Evolutionary conservation across 1,139 yeast species (phyloP), one percentile per base, ranked within the genome.

Genomic region (Lodderomyces oxycetoniae): DNA sequence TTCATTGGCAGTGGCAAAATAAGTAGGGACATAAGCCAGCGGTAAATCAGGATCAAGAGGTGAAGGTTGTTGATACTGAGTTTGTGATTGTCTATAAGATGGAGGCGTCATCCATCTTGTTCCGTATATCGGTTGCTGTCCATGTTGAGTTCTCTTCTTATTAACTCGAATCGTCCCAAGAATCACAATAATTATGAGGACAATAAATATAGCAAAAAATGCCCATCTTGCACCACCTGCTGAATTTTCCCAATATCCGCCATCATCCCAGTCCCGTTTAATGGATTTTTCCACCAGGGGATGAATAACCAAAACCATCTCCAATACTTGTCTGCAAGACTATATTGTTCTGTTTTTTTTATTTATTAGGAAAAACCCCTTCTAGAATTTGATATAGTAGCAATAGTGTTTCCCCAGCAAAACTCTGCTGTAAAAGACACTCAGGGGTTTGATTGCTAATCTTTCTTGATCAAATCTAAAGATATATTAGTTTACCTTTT

Each of bases 41-140:
- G 63, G 64, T 38, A 56, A 49, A 15, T 57, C 70, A 0, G 59
- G 61, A 31, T 68, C 63, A 9, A 44, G 32, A 25, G 48, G 45
- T 19, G 55, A 52, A 0, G 70, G 67, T 36, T 63, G 70, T 32
- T 68, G 67, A 46, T 79, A 76, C 38, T 77, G 80, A 37, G 65
- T 67, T 48, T 84, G 87, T 3, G 91, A 74, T 49, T 82, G 91
- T 40, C 70, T 59, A 53, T 88, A 87, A n/a, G 83, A 69, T 0
- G 96, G 95, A 3, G 96, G 96, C 0, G 94, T 81, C 70, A 88
- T 74, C 93, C 96, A 88, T 7, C 86, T 76, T 1, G 96, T 87
- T 6, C 94, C 94, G 39, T 78, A 70, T 3, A 87, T 66, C 0
- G 96, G 96, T 20, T 68, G 69, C 26, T 67, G 63, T 4, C 96